A percentile compares a stretch with the other conserved stretches of the same genome.
Conservation (phyloP, 345 rosid genomes). For the Salix viminalis region DNA sequence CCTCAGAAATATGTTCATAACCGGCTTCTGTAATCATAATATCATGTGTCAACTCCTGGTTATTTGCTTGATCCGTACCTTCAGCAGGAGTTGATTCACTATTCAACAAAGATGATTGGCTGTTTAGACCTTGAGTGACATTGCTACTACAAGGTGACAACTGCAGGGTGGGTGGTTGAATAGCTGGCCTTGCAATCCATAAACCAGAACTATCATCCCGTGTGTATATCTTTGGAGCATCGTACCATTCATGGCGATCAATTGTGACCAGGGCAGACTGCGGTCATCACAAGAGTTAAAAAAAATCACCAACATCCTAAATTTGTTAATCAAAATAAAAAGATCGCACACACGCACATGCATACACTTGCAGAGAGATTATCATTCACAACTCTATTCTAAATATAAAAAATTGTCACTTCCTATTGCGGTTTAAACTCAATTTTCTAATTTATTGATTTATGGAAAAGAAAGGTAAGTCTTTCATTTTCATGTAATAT, state of each 20-base stretch:
- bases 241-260: slow-evolving; percentile 97
- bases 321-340: neutral
- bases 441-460: too few relatives aligned
- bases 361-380: too few relatives aligned
- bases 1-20: slow-evolving; percentile 44
- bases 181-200: slow-evolving; percentile 73
- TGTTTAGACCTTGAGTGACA: slow-evolving; percentile 22
- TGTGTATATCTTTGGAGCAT: slow-evolving; percentile 78
- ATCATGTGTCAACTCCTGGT: slow-evolving; percentile 45
- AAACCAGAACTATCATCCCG: slow-evolving; percentile 87
- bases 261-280: slow-evolving; percentile 85
- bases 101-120: slow-evolving; percentile 22
- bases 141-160: slow-evolving; percentile 34
- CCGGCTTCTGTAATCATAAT: slow-evolving; percentile 3
- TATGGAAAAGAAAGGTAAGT: too few relatives aligned
- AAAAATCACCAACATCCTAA: neutral
- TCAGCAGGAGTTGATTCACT: slow-evolving; percentile 43
- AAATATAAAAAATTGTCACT: too few relatives aligned
- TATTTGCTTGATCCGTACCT: slow-evolving; percentile 40
- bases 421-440: too few relatives aligned
- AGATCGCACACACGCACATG: too few relatives aligned
- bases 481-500: too few relatives aligned
- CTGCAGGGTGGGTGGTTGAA: slow-evolving; percentile 26
- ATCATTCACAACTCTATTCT: too few relatives aligned
- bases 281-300: slow-evolving; percentile 20